Evolutionary conservation across 768 basidiomycete species (phyloP).

Genomic region (Lactarius sanguifluus): DNA sequence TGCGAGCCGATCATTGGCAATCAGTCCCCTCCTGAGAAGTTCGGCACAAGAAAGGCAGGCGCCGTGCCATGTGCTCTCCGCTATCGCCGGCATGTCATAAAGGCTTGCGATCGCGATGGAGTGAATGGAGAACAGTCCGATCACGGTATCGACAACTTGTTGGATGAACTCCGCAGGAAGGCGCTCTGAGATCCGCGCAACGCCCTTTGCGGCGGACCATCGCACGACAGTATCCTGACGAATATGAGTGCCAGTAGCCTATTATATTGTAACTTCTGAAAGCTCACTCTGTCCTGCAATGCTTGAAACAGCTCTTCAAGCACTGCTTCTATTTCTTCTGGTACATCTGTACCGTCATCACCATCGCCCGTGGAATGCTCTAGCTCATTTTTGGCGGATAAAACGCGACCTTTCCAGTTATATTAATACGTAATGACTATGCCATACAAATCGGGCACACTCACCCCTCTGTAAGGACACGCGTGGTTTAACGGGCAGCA

Average conservation of each 20-base stretch:
- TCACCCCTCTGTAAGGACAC: slow-evolving; percentile 44
- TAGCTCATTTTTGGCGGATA: slow-evolving; percentile 19
- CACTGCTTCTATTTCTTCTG: slow-evolving; percentile 73
- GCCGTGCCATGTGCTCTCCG: slow-evolving; percentile 94
- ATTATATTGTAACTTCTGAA: not conserved
- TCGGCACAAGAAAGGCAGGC: slow-evolving; percentile 91
- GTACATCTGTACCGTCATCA: slow-evolving; percentile 59
- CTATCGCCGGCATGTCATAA: slow-evolving; percentile 71
- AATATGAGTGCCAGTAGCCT: slow-evolving; percentile 15
- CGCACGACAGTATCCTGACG: slow-evolving; percentile 89
- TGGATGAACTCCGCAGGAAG: slow-evolving; percentile 71
- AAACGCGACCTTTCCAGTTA: slow-evolving; percentile 8
- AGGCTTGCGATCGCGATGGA: slow-evolving; percentile 60
- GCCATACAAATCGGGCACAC: slow-evolving; percentile 20
- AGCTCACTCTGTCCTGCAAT: slow-evolving; percentile 76
- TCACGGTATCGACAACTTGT: slow-evolving; percentile 80
- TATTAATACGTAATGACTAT: slow-evolving; percentile 2
- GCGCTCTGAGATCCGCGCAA: slow-evolving; percentile 80
- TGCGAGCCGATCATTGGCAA: slow-evolving; percentile 55
- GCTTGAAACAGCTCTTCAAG: slow-evolving; percentile 70
- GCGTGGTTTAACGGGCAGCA: slow-evolving; percentile 52
- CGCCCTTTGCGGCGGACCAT: slow-evolving; percentile 91
- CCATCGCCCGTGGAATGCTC: slow-evolving; percentile 26
- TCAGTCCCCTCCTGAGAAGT: slow-evolving; percentile 79
- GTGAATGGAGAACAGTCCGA: slow-evolving; percentile 76